Evolutionary conservation across 768 basidiomycete genomes (phyloP), one percentile per base, ranked within the genome.

Genomic region (Leccinum longicurvipes): DNA sequence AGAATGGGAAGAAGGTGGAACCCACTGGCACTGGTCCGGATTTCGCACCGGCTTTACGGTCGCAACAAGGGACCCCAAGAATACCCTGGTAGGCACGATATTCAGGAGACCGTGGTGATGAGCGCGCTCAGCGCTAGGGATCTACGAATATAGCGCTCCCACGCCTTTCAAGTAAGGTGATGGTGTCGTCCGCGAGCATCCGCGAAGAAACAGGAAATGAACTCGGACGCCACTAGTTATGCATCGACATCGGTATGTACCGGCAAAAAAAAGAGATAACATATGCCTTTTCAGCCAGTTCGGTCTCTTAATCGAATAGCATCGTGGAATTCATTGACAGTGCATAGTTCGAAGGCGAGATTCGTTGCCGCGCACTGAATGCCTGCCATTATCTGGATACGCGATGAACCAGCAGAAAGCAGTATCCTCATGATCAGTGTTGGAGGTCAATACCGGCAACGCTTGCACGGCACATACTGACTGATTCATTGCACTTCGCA

Each of bases 171-270:
- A n/a, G n/a, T n/a, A n/a, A n/a, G n/a, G n/a, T n/a, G n/a, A n/a
- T n/a, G n/a, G n/a, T n/a, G n/a, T n/a, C n/a, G n/a, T n/a, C n/a
- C n/a, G n/a, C n/a, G n/a, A n/a, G n/a, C n/a, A n/a, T 68, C 64
- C 5, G 58, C 66, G 49, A 60, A 64, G 50, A 76, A 79, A 41
- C 59, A 79, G 28, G 74, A 75, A 64, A 61, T 57, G 36, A 60
- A 60, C 48, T 61, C 3, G 29, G 9, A 11, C 28, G 57, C 2
- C 56, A 55, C 60, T 60, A 55, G 54, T 60, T 65, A 32, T 14
- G 14, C 15, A 14, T 32, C 31, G 28, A 55, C 14, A 27, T 34
- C 3, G 10, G 7, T 4, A n/a, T n/a, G n/a, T n/a, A 14, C n/a
- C 14, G 25, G 44, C 47, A 39, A 23, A 47, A 14, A 32, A 25